phyloP scores from a whole-genome alignment of 75 land plant species.

The Azolla pinnata region DNA sequence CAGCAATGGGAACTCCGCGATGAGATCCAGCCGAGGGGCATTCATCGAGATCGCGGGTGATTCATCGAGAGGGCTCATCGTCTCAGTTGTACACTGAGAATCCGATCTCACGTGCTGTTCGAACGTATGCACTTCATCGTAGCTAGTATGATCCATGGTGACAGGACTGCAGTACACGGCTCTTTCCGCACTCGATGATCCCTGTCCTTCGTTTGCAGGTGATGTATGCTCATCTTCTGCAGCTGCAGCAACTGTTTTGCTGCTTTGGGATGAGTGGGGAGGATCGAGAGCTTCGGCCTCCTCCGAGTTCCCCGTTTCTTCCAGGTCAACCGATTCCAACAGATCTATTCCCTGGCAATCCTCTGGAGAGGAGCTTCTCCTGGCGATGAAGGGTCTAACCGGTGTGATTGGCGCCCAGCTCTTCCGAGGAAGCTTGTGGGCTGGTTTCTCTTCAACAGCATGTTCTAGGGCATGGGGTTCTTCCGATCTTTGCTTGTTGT shows the following conservation, averaged over 20 bases:
- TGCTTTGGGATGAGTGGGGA: neutral
- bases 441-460: slow-evolving; percentile 10
- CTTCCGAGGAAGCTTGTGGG: neutral
- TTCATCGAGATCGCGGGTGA: slow-evolving; percentile 84
- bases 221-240: neutral
- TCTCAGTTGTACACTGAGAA: neutral
- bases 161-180: neutral
- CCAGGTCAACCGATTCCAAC: neutral
- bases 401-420: slow-evolving; percentile 1
- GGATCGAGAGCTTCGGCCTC: neutral
- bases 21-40: slow-evolving; percentile 66
- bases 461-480: slow-evolving; percentile 3
- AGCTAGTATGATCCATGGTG: neutral
- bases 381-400: neutral
- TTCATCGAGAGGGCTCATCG: slow-evolving; percentile 5
- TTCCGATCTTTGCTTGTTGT: neutral
- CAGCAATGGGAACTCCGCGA: slow-evolving; percentile 65
- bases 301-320: neutral
- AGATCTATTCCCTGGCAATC: neutral
- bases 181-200: neutral
- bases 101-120: neutral
- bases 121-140: slow-evolving; percentile 1
- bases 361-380: neutral
- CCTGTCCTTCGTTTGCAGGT: neutral
- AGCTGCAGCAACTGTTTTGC: neutral